A percentile compares a stretch with the other conserved stretches of the same genome.
These are phyloP conservation scores for Acanthamoeba culbertsoni DNA, from an alignment of 208 protist genomes.

Conservation along the genomic window DNA sequence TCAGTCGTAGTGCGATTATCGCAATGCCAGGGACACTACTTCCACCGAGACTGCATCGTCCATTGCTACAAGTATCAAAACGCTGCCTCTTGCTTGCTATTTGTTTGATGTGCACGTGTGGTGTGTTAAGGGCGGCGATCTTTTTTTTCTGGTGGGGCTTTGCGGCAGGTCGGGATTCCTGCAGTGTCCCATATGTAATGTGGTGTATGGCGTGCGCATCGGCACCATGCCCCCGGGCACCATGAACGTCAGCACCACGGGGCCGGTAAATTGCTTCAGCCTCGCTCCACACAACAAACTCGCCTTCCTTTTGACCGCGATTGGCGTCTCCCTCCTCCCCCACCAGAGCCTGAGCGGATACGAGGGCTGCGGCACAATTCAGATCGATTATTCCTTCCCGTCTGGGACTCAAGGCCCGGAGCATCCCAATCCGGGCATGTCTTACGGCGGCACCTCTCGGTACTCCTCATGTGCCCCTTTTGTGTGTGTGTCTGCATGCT, in stretches of 20 bases:
- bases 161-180: slow-evolving; percentile 29
- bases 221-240: slow-evolving; percentile 38
- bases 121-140: too few species aligned
- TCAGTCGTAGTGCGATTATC: not conserved
- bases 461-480: not conserved
- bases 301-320: not conserved
- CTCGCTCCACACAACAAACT: not conserved
- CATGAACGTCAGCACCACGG: not conserved
- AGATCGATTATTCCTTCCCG: slow-evolving; percentile 36
- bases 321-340: not conserved
- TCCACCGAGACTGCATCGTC: slow-evolving; percentile 44
- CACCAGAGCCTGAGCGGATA: not conserved
- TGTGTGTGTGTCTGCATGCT: not conserved
- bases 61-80: not conserved
- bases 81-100: not conserved
- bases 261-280: not conserved
- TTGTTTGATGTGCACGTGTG: not conserved
- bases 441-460: not conserved
- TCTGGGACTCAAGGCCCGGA: not conserved
- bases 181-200: slow-evolving; percentile 48
- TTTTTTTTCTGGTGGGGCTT: too few species aligned
- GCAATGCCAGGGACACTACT: slow-evolving; percentile 23
- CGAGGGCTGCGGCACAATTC: slow-evolving; percentile 1
- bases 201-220: slow-evolving; percentile 20
- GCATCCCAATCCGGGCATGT: slow-evolving; percentile 11